Evolutionary conservation across 192 early-diverging fungal genomes (phyloP).

Genomic region (Coemansia pectinata): DNA sequence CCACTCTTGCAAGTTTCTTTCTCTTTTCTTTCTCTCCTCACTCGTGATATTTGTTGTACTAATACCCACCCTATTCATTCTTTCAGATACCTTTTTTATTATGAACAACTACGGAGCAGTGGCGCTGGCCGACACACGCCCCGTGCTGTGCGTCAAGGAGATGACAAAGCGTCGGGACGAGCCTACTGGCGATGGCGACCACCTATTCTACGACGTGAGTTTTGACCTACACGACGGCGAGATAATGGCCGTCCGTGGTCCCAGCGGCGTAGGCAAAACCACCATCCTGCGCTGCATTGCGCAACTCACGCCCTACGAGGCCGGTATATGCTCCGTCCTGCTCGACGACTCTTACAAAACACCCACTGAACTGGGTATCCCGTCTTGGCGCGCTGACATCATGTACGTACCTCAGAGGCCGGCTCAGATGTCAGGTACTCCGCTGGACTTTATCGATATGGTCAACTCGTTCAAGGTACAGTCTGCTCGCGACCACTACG

Average conservation of each 20-base stretch:
- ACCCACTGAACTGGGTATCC: conserved; percentile 62
- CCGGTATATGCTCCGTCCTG: conserved; percentile 57
- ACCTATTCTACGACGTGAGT: conserved; percentile 57
- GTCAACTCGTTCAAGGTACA: conserved; percentile 60
- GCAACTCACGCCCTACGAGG: conserved; percentile 66
- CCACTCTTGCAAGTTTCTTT: not conserved
- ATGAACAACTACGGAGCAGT: conserved; percentile 19
- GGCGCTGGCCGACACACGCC: conserved; percentile 2
- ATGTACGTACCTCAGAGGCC: conserved; percentile 88
- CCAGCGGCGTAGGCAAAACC: conserved; percentile 79
- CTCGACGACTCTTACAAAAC: conserved; percentile 35
- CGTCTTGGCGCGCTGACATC: conserved; percentile 73
- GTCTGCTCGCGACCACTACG: conserved; percentile 38
- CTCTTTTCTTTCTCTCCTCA: not conserved
- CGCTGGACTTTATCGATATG: conserved; percentile 65
- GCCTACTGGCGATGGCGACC: conserved; percentile 16
- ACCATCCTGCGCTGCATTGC: conserved; percentile 84
- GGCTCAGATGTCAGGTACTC: conserved; percentile 69
- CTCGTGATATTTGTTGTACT: not conserved
- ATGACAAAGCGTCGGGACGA: conserved; percentile 45
- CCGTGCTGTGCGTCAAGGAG: conserved; percentile 34
- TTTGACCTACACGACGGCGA: conserved; percentile 59
- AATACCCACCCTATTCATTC: not conserved
- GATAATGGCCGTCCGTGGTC: conserved; percentile 63
- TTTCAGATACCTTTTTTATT: not conserved